Base-by-base conservation (phyloP, 2,329 filamentous ascomycete species). In the Aureobasidium sp. region DNA sequence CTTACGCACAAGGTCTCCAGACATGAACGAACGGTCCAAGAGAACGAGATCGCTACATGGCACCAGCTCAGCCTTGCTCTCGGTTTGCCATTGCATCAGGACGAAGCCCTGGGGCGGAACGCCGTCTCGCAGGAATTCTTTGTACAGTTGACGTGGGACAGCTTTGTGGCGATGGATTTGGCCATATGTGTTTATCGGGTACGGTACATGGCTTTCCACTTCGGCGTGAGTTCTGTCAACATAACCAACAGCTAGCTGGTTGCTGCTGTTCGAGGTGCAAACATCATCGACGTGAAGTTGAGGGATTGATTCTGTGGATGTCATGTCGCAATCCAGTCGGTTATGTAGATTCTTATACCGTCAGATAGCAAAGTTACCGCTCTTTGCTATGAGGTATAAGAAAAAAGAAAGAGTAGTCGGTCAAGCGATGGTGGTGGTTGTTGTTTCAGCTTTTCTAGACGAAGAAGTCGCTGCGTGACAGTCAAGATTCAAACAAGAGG, bases 1-100 rank as follows among this genome's bases (percentile, higher is more conserved):
- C 37, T 75, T 72, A 69, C 83, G 84, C 57, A 85, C 82, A 14
- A 79, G 73, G 66, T 84, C 80, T 29, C 83, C 83, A 17, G 84
- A 77, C 53, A 78, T 75, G 15, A 85, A 71, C 1, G 75, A 72
- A n/a, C 83, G 78, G 70, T 84, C 81, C 34, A 85, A 70, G 25
- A 85, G 72, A 17, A 74, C 72, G 47, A 85, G 70, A 51, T 72
- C 71, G 66, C 78, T 77, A 36, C 72, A 48, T 15, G 58, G 61
- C 0, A 63, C 56, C 11, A 65, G 39, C 12, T 65, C 62, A 7
- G 62, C 57, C 12, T 59, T 62, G 68, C 12, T 77, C 65, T 37
- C 78, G 68, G 66, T 72, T 66, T 77, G 67, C 80, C 80, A 76
- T 68, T 74, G 72, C 12, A 84, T 76, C 29, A 82, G 75, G 9